Percentiles rank a stretch among this genome's conserved stretches.
These are phyloP conservation scores for Parietaria judaica DNA, from an alignment of 306 rosid species.

Conservation along the genomic window DNA sequence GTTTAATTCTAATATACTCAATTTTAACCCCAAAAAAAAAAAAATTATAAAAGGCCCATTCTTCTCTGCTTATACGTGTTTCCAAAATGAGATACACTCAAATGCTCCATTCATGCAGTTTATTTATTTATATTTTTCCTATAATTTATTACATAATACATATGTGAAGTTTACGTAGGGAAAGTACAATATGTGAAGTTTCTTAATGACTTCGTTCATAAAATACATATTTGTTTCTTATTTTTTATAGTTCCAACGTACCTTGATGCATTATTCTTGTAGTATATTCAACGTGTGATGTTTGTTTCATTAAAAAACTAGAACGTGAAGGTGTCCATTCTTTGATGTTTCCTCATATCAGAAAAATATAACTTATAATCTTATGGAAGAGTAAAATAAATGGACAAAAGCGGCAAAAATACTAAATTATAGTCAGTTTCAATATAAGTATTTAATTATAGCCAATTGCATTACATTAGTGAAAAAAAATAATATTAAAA, in stretches of 20 bases:
- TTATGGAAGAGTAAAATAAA: not conserved
- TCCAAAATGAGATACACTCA: not conserved
- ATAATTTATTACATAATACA: not conserved
- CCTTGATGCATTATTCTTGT: not conserved
- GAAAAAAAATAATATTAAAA: too few relatives aligned
- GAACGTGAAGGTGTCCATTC: conserved; percentile 2
- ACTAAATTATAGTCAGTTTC: conserved; percentile 9
- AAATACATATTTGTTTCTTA: not conserved
- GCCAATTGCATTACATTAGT: not conserved
- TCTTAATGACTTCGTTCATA: not conserved
- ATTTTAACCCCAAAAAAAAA: not conserved
- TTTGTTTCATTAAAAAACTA: not conserved
- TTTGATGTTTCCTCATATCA: not conserved
- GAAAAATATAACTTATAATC: not conserved
- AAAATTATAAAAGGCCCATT: not conserved
- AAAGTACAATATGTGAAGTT: not conserved
- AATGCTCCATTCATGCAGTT: not conserved
- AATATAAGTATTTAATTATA: not conserved
- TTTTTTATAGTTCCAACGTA: not conserved
- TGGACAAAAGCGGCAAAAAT: not conserved
- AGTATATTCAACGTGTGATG: not conserved
- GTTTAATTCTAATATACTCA: too few relatives aligned
- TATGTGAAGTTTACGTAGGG: not conserved
- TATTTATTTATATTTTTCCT: not conserved
- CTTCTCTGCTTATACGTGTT: not conserved